Evolutionary conservation across 2,329 filamentous ascomycete species (phyloP), one percentile per base, ranked within the genome.

Genomic region (Cytospora piceae): DNA sequence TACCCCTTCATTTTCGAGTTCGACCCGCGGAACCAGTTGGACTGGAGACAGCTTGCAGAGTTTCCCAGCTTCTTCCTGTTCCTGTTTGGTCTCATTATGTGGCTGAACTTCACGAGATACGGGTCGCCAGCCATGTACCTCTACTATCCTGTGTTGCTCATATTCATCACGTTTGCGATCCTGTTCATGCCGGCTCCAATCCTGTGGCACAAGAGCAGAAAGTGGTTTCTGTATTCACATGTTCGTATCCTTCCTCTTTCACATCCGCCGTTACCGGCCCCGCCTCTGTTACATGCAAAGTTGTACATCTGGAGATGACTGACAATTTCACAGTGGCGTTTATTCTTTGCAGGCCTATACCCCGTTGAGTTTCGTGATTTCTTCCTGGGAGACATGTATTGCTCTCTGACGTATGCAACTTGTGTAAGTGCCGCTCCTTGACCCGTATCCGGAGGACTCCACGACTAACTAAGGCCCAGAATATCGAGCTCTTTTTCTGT

Each of bases 1-100:
- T 98, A 98, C 75, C 87, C 90, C 62, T 97, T 97, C 76, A 93
- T 98, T 71, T 99, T 99, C 74, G 95, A 99, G 78, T 95, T 97
- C 74, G 94, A 98, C 80, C 89, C 90, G 62, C 85, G 94, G 65
- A 88, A 95, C 75, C 87, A 90, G 69, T 80, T 98, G 32, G 92
- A 98, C 76, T 99, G 94, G 93, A 88, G 92, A 71, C 89, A 97
- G 75, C 82, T 97, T 34, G 83, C 90, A 8, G 91, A 95, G 82
- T 89, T 98, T 69, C 94, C 95, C 2, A 91, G 91, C 71, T 89
- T 96, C 75, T 93, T 96, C 74, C 80, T 93, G 5, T 85, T 96
- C 58, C 75, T 93, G 5, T 81, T 94, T 49, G 94, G 94, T 0
- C 74, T 98, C 17, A 88, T 90, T 73, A 85, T 97, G 76, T 97